A percentile compares a stretch with the other conserved stretches of the same genome.
Evolutionary conservation across 106 monocot species (phyloP).

Genomic region (Platanthera guangdongensis): DNA sequence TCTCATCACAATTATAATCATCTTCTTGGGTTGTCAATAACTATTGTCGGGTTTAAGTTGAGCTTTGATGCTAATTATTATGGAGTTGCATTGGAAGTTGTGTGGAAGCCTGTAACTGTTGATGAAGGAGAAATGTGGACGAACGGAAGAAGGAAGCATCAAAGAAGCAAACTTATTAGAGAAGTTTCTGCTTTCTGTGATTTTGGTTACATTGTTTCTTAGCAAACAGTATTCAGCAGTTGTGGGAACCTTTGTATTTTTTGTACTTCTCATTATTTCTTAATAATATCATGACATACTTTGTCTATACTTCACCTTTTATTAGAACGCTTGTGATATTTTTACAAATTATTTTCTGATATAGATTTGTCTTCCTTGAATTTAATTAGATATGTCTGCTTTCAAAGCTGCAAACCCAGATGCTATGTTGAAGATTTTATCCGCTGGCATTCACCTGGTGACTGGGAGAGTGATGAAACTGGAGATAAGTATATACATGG

Average conservation of each 20-base stretch:
- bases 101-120: too few species aligned
- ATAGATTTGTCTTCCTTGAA: not conserved
- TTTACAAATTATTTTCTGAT: not conserved
- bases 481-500: conserved; percentile 13
- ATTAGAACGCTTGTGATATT: not conserved
- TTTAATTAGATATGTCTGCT: conserved; percentile 82
- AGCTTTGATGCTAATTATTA: too few species aligned
- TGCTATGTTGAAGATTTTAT: conserved; percentile 98
- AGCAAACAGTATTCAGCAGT: not conserved
- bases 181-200: not conserved
- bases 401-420: conserved; percentile 99
- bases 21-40: too few species aligned
- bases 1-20: too few species aligned
- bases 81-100: too few species aligned
- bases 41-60: too few species aligned
- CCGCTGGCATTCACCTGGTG: conserved; percentile 93
- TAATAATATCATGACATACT: not conserved
- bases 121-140: too few species aligned
- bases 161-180: too few species aligned
- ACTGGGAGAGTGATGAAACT: conserved; percentile 69
- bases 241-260: not conserved
- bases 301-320: not conserved
- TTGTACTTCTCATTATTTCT: not conserved
- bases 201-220: not conserved
- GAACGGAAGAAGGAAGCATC: too few species aligned